Base-by-base conservation (phyloP, 768 basidiomycete species). In the Agrocybe chaxingu region DNA sequence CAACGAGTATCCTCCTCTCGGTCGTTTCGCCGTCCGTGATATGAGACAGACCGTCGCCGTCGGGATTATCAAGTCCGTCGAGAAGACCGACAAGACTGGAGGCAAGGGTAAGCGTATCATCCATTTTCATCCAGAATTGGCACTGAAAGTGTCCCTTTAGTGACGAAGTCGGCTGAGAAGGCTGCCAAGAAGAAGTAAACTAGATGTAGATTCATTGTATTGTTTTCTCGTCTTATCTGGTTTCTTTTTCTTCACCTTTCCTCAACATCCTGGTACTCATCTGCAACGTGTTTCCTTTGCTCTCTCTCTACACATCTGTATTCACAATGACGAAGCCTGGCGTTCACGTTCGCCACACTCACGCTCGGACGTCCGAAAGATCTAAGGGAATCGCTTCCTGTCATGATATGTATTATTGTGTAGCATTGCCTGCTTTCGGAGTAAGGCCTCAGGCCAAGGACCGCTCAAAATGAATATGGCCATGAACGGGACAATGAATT, bases 31-130 rank as follows among this genome's bases (percentile, higher is more conserved):
- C 66, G 94, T 97, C 72, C 94, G 94, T 87, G 94, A 97, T 82
- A 97, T 98, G 95, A 89, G 95, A 72, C 95, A 98, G 79, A 97
- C 96, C 57, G 96, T 99, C 57, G 94, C 94, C 59, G 94, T 97
- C 65, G 94, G 94, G 75, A 89, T 98, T 78, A 97, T 98, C 84
- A 98, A 98, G 81, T 83, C 85, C 54, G 94, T 97, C 57, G 94
- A 97, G 48, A 96, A 95, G 85, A 82, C 92, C 59, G 93, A 95
- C 52, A 94, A 92, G 74, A 62, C 76, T 66, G 78, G 81, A 63
- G 93, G 94, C 63, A 96, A 96, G 83, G 84, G 86, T 87, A 62
- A 67, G 76, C 70, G 9, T 29, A 39, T 32, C 8, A 2, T 16
- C 47, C 29, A n/a, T 34, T n/a, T 12, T 39, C 18, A 5, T 31